Evolutionary conservation across 352 stramenopile species (phyloP).

Genomic region (Globisporangium rhizosaccharum): DNA sequence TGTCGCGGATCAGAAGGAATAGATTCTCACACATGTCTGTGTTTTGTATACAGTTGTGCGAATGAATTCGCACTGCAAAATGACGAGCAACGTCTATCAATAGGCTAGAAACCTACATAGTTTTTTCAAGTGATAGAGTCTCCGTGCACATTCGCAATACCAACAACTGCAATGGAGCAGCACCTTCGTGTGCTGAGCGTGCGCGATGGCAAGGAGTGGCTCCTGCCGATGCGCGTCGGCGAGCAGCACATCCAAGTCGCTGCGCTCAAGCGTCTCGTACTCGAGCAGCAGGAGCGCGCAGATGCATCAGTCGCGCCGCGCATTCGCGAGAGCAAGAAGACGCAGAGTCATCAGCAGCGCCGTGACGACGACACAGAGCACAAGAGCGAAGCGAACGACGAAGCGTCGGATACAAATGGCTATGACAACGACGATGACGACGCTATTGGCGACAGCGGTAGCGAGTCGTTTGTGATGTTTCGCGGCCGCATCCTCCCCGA

Average conservation of each 20-base stretch:
- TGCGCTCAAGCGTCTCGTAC: constrained; percentile 40
- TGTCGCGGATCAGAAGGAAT: too few relatives aligned
- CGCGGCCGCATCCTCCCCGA: constrained; percentile 53
- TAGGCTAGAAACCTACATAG: too few relatives aligned
- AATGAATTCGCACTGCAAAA: not conserved
- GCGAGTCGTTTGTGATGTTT: constrained; percentile 41
- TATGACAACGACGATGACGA: too few relatives aligned
- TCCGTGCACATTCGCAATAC: too few relatives aligned
- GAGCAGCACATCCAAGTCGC: constrained; percentile 36
- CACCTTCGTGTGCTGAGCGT: constrained; percentile 48
- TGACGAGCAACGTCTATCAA: not conserved
- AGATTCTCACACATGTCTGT: not conserved
- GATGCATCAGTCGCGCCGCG: not conserved
- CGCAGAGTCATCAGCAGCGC: not conserved
- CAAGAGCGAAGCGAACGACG: not conserved
- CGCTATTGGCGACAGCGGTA: constrained; percentile 4
- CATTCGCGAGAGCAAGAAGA: not conserved
- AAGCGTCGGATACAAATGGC: not conserved
- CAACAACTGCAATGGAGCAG: constrained; percentile 1
- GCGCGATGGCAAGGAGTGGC: constrained; percentile 47
- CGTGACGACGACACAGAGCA: not conserved
- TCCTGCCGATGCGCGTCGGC: constrained; percentile 35
- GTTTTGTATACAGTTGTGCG: not conserved
- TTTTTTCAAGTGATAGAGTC: too few relatives aligned
- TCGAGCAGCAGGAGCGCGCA: constrained; percentile 23